Evolutionary conservation across 2,329 filamentous ascomycete species (phyloP).

Genomic region (Pseudopyricularia cyperi): DNA sequence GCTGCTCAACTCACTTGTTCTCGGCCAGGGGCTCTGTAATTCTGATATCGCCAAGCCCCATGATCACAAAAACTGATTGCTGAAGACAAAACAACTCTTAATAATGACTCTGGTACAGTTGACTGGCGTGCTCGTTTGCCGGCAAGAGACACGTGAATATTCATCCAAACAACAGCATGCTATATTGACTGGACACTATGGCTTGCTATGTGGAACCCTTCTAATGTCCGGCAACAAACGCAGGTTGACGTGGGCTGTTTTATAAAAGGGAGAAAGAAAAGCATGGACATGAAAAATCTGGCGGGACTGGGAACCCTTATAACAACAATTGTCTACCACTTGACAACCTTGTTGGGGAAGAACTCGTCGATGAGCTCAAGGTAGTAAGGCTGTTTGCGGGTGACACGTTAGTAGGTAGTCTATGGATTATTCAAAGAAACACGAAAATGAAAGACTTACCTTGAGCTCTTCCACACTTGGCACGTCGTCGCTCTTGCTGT

Average conservation of each 20-base stretch:
- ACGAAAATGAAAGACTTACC: slow-evolving; percentile 21
- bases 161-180: too few species aligned
- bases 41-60: too few species aligned
- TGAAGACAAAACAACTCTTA: background rate
- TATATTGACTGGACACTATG: too few species aligned
- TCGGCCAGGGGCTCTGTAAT: background rate
- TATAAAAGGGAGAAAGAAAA: background rate
- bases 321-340: slow-evolving; percentile 39
- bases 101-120: too few species aligned
- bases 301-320: background rate
- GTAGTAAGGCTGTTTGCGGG: slow-evolving; percentile 50
- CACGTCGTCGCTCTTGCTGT: slow-evolving; percentile 79
- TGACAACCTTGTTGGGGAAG: slow-evolving; percentile 54
- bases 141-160: too few species aligned
- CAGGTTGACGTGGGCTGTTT: too few species aligned
- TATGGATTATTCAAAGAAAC: background rate
- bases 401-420: slow-evolving; percentile 5
- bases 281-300: background rate
- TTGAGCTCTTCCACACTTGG: slow-evolving; percentile 68
- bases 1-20: background rate
- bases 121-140: too few species aligned
- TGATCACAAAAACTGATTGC: too few species aligned
- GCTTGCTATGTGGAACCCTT: too few species aligned
- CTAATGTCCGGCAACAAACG: too few species aligned
- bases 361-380: slow-evolving; percentile 62